Evolutionary conservation across 768 basidiomycete species (phyloP).

Genomic region (Amanita thiersii): DNA sequence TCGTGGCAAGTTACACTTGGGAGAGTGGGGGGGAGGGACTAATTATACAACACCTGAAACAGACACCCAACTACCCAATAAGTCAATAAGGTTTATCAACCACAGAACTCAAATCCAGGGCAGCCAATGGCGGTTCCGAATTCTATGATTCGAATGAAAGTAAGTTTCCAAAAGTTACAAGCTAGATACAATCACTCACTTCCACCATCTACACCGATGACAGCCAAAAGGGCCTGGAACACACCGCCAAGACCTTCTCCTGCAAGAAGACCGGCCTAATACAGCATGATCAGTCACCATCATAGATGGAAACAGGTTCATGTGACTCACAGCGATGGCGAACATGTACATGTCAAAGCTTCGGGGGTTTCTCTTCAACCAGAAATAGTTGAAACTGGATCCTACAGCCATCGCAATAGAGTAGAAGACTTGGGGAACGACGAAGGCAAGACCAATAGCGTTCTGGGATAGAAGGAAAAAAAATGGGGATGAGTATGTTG

Average conservation of each 20-base stretch:
- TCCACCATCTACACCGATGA: conserved; percentile 41
- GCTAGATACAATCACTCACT: conserved; percentile 22
- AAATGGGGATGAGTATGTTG: not conserved
- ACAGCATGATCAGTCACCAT: not conserved
- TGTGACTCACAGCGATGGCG: conserved; percentile 32
- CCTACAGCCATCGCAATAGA: conserved; percentile 45
- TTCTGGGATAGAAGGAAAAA: conserved; percentile 21
- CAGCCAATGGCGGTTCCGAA: conserved; percentile 47
- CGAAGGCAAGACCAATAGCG: conserved; percentile 44
- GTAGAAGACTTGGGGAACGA: conserved; percentile 43
- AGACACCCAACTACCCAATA: not conserved
- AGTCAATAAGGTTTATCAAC: conserved; percentile 19
- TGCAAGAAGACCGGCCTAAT: conserved; percentile 40
- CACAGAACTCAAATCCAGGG: conserved; percentile 44
- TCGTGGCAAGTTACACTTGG: too few species aligned
- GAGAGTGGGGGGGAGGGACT: too few species aligned
- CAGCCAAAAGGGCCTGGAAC: conserved; percentile 46
- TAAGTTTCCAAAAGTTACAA: conserved; percentile 1
- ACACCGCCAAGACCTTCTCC: conserved; percentile 59
- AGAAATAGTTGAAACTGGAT: conserved; percentile 38
- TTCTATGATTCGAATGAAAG: conserved; percentile 15
- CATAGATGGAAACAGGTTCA: not conserved
- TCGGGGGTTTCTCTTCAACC: conserved; percentile 35
- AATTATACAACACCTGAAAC: too few species aligned
- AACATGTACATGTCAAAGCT: conserved; percentile 53